Base-by-base conservation (phyloP, 495 filamentous ascomycete genomes). In the Hypoxylon subgilvum region DNA sequence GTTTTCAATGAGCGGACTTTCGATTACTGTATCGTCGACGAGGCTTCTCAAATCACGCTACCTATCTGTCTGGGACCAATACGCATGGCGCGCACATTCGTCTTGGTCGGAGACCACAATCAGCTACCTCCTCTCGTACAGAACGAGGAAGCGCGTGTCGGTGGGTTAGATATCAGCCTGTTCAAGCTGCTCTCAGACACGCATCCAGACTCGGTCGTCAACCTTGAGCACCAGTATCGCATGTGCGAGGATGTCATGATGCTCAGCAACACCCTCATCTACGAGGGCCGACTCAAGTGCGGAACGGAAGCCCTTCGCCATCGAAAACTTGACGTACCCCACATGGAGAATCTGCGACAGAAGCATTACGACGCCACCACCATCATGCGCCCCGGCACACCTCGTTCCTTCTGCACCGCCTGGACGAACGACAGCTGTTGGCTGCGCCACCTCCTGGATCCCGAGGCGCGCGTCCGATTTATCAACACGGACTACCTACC, bases 161-260 rank as follows among this genome's bases (percentile, higher is more conserved):
- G 91, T 32, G 94, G 94, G 1, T 78, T 98, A 6, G 94, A 98
- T 71, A 79, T 96, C 43, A 96, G 90, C 69, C 81, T 97, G 6
- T 98, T 98, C 78, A 95, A 94, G 63, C 77, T 92, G 7, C 84
- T 98, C 17, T 96, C 89, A 12, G 93, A 97, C 63, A 80, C 80
- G 0, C 92, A 97, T 58, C 94, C 94, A 0, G 69, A 82, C 17
- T 90, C 91, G 1, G 91, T 97, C 8, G 88, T 92, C 59, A 92
- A 88, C 57, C 84, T 98, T 1, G 91, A 92, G 64, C 91, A 96
- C 61, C 94, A 98, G 69, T 98, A 98, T 65, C 91, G 94, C 62
- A 98, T 98, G 94, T 95, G 90, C 65, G 87, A 92, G 40, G 93
- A 97, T 23, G 88, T 98, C 46, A 97, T 97, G 94, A 81, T 85